Evolutionary conservation across 495 filamentous ascomycete species (phyloP), one percentile per base, ranked within the genome.

Genomic region (Terfezia boudieri): DNA sequence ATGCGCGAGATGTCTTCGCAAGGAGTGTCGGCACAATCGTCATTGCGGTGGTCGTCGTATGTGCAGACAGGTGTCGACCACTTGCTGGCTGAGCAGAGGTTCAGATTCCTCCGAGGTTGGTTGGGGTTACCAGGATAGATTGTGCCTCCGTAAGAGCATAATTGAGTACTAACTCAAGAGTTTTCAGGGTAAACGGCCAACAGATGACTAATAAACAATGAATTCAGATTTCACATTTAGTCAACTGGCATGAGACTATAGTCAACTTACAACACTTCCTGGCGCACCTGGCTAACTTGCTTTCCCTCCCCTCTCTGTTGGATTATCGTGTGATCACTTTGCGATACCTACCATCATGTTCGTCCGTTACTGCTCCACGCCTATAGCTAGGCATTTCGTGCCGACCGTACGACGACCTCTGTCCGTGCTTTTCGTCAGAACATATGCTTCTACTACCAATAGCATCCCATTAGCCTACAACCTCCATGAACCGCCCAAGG

Each of bases 371-470:
- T 4, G 12, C 41, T 14, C 12, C 41, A 46, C 41, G 17, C 10
- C 38, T 43, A 43, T 16, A 1, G 38, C 38, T 20, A 32, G 26
- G 26, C 4, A 7, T 32, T 1, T 32, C 26, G 7, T 32, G 26
- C 26, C 4, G 4, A 32, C 26, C 26, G 26, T 32, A 7, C 26
- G 26, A 7, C 26, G 26, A 7, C 26, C 26, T 32, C 26, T 32
- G 26, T 32, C 26, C 2, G 26, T 32, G 26, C 26, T 32, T 32
- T 32, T 7, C 7, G 26, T 32, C 26, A 32, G 26, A 32, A 32
- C 26, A 32, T 32, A 32, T 32, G 4, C 26, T 32, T 32, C 26
- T 32, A 73, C 64, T 77, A 82, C 56, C 72, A 76, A 41, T 76
- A 80, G 58, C 61, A 71, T 57, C 73, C 79, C 9, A 65, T 71